Conservation (phyloP, 805 yeast species). For the Metschnikowia cerradonensis region DNA sequence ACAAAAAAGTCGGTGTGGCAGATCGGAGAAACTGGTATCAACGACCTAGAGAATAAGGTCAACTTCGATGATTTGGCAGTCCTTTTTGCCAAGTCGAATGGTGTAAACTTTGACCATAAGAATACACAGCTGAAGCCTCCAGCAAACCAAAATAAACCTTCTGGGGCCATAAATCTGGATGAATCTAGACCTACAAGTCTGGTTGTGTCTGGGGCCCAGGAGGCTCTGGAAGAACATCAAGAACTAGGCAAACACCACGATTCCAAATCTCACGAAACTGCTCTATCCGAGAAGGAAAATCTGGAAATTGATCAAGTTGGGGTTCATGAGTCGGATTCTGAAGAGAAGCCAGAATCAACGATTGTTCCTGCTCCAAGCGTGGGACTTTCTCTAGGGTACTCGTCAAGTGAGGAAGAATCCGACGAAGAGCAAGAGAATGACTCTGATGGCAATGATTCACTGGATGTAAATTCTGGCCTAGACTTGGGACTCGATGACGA, state of each 20-base stretch:
- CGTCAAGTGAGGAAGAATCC: conserved; percentile 22
- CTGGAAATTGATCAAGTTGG: neutral
- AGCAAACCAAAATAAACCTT: neutral
- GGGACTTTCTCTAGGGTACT: conserved; percentile 22
- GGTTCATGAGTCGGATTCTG: too few species aligned
- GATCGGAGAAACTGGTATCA: conserved; percentile 22
- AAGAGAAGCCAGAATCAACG: neutral
- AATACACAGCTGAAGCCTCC: neutral
- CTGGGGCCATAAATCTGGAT: neutral
- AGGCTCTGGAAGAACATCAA: neutral
- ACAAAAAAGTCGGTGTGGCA: conserved; percentile 31
- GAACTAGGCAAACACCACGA: neutral
- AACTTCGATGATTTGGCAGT: conserved; percentile 28
- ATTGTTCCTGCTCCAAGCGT: neutral
- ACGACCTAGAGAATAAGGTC: conserved; percentile 19
- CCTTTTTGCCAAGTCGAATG: conserved; percentile 26
- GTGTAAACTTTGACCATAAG: conserved; percentile 7
- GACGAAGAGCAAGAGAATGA: conserved; percentile 3
- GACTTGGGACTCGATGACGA: conserved; percentile 15
- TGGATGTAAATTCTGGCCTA: conserved; percentile 11
- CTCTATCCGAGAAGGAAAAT: neutral
- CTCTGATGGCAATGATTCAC: neutral
- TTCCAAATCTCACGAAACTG: neutral
- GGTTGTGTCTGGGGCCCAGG: neutral
- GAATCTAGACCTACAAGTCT: neutral